phyloP scores from a whole-genome alignment of 139 green algal species.

The Zygnema circumcarinatum region DNA sequence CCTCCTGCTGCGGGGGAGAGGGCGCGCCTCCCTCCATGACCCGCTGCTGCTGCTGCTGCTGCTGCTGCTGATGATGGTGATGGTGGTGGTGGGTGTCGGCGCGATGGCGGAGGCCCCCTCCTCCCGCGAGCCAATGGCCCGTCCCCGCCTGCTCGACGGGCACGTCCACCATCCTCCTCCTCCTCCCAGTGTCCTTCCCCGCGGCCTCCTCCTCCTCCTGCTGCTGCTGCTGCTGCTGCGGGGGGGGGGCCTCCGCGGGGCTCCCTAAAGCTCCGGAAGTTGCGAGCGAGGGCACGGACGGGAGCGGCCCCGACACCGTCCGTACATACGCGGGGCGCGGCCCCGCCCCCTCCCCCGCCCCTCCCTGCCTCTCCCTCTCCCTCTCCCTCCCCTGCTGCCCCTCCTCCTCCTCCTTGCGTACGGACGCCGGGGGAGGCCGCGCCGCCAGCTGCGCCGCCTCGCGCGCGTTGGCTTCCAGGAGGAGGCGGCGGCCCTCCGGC shows the following conservation, averaged over 20 bases:
- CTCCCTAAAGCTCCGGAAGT: background rate
- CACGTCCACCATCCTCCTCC: background rate
- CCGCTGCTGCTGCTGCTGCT: background rate
- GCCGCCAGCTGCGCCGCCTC: constrained; percentile 15
- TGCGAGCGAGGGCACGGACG: background rate
- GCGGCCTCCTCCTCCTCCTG: background rate
- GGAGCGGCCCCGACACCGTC: background rate
- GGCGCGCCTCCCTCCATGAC: background rate
- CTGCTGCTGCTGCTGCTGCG: too few species aligned
- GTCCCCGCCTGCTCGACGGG: background rate
- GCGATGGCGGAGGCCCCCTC: background rate
- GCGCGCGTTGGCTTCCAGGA: constrained; percentile 51
- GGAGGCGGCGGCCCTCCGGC: constrained; percentile 20
- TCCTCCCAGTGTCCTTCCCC: background rate
- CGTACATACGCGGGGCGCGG: background rate
- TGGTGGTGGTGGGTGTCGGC: background rate
- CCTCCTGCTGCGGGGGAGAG: background rate
- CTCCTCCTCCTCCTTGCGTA: background rate
- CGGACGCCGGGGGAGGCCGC: background rate
- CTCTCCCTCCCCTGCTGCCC: background rate
- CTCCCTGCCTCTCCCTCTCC: background rate
- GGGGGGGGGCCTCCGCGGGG: background rate
- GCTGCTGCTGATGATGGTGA: background rate
- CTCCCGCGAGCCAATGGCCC: background rate
- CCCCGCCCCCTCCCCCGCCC: background rate